phyloP scores from a whole-genome alignment of 176 grass and related monocot genomes.

The Carex kokanica region DNA sequence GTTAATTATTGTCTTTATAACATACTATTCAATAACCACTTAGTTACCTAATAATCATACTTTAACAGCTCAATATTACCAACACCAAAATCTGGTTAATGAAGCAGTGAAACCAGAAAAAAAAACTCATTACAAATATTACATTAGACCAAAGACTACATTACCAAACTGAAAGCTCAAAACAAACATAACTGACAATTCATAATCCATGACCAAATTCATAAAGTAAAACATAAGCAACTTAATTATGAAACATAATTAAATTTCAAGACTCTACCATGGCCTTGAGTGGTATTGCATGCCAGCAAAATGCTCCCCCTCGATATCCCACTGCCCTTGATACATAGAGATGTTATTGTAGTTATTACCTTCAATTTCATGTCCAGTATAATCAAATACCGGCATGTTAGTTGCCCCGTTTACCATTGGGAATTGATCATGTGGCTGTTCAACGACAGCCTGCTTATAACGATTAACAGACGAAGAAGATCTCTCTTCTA shows the following conservation, averaged over 20 bases:
- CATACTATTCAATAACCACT: not conserved
- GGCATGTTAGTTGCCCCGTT: constrained; percentile 29
- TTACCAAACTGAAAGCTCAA: constrained; percentile 22
- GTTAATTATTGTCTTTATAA: not conserved
- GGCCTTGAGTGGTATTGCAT: constrained; percentile 35
- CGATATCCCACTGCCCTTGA: constrained; percentile 65
- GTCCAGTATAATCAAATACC: constrained; percentile 20
- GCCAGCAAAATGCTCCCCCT: constrained; percentile 40
- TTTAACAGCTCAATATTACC: not conserved
- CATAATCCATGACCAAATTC: constrained; percentile 27
- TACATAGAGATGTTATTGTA: constrained; percentile 25
- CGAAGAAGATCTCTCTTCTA: constrained; percentile 53
- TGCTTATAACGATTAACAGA: constrained; percentile 23
- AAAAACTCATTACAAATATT: not conserved
- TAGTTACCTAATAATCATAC: not conserved
- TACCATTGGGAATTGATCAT: constrained; percentile 36
- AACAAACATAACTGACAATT: constrained; percentile 24
- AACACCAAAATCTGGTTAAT: not conserved
- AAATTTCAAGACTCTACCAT: constrained; percentile 33
- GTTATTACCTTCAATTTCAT: constrained; percentile 31
- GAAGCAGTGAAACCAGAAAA: constrained; percentile 11
- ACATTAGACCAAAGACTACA: constrained; percentile 14
- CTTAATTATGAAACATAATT: constrained; percentile 18
- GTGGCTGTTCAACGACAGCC: constrained; percentile 22
- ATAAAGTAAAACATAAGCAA: constrained; percentile 18